These are phyloP conservation scores for Beauveria rudraprayagi DNA, from an alignment of 2,329 filamentous ascomycete genomes.

Conservation along the genomic window DNA sequence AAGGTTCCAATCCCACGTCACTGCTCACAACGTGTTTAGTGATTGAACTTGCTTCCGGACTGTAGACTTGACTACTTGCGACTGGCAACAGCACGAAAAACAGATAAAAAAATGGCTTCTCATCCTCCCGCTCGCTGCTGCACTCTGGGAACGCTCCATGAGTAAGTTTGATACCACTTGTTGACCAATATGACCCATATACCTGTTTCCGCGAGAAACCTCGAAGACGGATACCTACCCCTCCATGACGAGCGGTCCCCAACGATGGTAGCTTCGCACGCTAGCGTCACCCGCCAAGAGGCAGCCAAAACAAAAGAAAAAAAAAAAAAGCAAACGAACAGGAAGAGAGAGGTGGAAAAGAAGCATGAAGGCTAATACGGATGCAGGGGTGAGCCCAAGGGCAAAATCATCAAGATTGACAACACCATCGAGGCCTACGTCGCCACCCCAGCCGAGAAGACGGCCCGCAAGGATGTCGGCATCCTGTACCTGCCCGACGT, in stretches of 20 bases:
- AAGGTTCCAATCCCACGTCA: neutral
- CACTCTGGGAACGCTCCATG: constrained; percentile 42
- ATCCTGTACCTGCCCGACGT: constrained; percentile 32
- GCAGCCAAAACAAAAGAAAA: too few relatives aligned
- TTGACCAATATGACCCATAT: neutral
- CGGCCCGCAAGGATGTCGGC: constrained; percentile 21
- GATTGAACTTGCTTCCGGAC: neutral
- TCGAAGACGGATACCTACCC: neutral
- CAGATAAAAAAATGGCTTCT: constrained; percentile 40
- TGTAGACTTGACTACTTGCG: neutral
- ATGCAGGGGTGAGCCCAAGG: constrained; percentile 39
- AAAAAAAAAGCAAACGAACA: neutral
- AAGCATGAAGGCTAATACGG: neutral
- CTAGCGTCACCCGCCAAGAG: neutral
- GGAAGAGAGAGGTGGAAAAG: neutral
- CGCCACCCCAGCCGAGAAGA: constrained; percentile 15
- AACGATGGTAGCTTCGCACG: neutral
- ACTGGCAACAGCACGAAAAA: neutral
- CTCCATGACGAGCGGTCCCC: neutral
- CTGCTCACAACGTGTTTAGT: neutral
- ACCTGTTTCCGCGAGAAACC: neutral
- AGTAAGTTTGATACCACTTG: constrained; percentile 31
- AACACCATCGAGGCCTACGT: constrained; percentile 17
- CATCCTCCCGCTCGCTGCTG: constrained; percentile 46
- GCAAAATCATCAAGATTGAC: constrained; percentile 37